A percentile compares a stretch with the other conserved stretches of the same genome.
phyloP scores from a whole-genome alignment of 2,329 filamentous ascomycete species.

The Chaetomiaceae sp. region DNA sequence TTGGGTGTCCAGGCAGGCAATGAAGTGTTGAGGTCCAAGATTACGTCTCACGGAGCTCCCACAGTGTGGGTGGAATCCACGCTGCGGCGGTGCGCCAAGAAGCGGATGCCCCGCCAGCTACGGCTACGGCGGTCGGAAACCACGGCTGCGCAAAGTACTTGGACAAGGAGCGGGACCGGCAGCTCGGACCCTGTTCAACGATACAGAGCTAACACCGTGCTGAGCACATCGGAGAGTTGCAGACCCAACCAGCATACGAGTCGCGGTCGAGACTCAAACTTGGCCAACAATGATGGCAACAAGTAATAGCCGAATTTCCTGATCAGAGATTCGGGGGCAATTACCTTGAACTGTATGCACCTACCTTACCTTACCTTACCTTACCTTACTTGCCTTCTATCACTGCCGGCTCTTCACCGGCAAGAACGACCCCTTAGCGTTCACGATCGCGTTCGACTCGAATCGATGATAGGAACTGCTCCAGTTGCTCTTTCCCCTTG shows the following conservation, averaged over 20 bases:
- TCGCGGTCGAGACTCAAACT: neutral
- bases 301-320: too few species aligned
- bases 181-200: too few species aligned
- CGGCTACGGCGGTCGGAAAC: conserved; percentile 18
- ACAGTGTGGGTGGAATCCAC: conserved; percentile 14
- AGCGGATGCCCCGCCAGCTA: conserved; percentile 19
- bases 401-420: too few species aligned
- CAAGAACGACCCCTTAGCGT: too few species aligned
- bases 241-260: neutral
- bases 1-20: conserved; percentile 14
- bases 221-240: neutral
- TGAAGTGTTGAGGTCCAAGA: conserved; percentile 26
- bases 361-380: too few species aligned
- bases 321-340: too few species aligned
- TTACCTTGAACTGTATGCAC: neutral
- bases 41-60: conserved; percentile 26
- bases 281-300: neutral
- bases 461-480: too few species aligned
- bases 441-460: too few species aligned
- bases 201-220: neutral
- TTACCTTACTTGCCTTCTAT: too few species aligned
- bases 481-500: neutral
- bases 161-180: neutral
- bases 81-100: conserved; percentile 25
- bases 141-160: conserved; percentile 4